Conservation (phyloP, 179 eudicot species). For the Beta lomatogona region DNA sequence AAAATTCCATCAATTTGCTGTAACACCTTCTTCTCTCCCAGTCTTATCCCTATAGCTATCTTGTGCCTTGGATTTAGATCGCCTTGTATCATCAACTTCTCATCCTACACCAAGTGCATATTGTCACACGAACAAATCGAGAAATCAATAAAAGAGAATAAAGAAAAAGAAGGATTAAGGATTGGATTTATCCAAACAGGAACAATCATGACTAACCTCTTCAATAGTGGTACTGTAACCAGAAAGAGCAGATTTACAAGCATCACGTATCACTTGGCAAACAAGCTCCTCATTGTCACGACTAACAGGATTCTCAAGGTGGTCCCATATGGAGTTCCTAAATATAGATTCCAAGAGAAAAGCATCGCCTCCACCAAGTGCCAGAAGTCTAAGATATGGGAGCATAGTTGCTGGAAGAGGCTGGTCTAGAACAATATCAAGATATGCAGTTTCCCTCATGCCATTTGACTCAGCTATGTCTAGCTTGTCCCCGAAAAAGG, state of each 20-base stretch:
- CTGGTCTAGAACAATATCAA: conserved; percentile 71
- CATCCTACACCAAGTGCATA: conserved; percentile 61
- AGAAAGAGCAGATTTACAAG: conserved; percentile 80
- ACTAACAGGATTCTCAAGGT: conserved; percentile 84
- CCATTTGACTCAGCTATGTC: conserved; percentile 90
- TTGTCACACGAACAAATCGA: not conserved
- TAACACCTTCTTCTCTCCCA: conserved; percentile 87
- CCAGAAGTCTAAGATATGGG: conserved; percentile 81
- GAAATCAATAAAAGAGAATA: not conserved
- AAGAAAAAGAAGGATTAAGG: not conserved
- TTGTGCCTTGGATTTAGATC: conserved; percentile 49
- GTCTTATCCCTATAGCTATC: conserved; percentile 65
- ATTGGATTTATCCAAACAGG: not conserved
- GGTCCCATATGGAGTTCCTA: conserved; percentile 74
- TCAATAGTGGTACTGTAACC: conserved; percentile 74
- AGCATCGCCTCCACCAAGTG: conserved; percentile 83
- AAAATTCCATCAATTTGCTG: conserved; percentile 75
- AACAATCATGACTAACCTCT: conserved; percentile 53
- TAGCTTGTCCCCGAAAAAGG: conserved; percentile 82
- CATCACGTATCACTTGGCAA: conserved; percentile 66
- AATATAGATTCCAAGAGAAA: conserved; percentile 87
- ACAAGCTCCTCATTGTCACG: conserved; percentile 81
- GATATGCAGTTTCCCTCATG: conserved; percentile 71
- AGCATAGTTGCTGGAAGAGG: conserved; percentile 74
- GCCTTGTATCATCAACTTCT: conserved; percentile 55